phyloP scores from a whole-genome alignment of 2,329 filamentous ascomycete genomes.

The Myriosclerotinia duriaeana region DNA sequence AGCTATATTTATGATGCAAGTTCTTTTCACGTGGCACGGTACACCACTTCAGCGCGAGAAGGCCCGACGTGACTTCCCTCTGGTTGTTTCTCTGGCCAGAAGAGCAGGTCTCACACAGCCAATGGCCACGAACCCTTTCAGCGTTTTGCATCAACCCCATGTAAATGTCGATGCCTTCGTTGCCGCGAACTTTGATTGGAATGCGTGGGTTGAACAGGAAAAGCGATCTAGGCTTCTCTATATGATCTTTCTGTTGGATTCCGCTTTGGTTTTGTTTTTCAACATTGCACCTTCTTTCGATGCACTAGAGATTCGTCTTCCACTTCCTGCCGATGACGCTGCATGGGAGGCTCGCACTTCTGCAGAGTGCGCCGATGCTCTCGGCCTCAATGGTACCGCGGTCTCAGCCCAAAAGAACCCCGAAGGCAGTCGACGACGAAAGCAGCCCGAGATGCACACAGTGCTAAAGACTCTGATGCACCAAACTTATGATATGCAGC shows the following conservation, averaged over 20 bases:
- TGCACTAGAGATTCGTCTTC: conserved; percentile 61
- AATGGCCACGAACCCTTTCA: conserved; percentile 52
- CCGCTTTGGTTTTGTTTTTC: conserved; percentile 68
- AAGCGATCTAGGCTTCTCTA: conserved; percentile 65
- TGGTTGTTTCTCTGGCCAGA: conserved; percentile 57
- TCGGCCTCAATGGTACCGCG: conserved; percentile 61
- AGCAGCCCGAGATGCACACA: conserved; percentile 63
- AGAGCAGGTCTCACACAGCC: conserved; percentile 57
- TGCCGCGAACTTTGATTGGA: conserved; percentile 61
- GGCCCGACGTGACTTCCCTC: conserved; percentile 58
- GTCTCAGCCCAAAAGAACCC: conserved; percentile 57
- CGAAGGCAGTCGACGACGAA: conserved; percentile 61
- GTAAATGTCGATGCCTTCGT: conserved; percentile 49
- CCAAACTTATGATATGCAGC: conserved; percentile 57
- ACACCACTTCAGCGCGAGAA: conserved; percentile 63
- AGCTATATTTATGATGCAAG: conserved; percentile 61
- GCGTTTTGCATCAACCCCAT: conserved; percentile 59
- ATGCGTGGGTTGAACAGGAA: conserved; percentile 68
- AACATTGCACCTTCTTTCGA: conserved; percentile 65
- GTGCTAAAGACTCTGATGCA: conserved; percentile 63
- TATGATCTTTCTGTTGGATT: conserved; percentile 63
- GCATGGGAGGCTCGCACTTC: conserved; percentile 66
- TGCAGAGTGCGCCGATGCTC: conserved; percentile 61
- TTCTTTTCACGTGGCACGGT: conserved; percentile 69
- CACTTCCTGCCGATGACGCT: conserved; percentile 71